Percentiles rank a stretch among this genome's conserved stretches.
phyloP scores from a whole-genome alignment of 192 early-diverging fungal species.

The Linnemannia schmuckeri region DNA sequence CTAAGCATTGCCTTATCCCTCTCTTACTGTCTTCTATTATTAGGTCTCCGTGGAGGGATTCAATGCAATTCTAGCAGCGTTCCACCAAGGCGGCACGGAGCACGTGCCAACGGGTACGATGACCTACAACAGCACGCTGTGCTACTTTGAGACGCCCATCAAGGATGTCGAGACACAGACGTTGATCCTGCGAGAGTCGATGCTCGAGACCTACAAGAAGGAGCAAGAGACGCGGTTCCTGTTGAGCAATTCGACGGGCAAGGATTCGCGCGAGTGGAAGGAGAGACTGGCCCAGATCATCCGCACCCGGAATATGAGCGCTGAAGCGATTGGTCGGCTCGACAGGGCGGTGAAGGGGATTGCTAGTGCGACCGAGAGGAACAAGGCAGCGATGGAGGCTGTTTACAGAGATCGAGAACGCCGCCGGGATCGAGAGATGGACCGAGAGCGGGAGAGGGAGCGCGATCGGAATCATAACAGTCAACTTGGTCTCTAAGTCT shows the following conservation, averaged over 20 bases:
- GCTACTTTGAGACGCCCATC: conserved; percentile 47
- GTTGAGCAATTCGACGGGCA: conserved; percentile 56
- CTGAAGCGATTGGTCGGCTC: conserved; percentile 37
- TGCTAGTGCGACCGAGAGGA: conserved; percentile 26
- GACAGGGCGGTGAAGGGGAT: conserved; percentile 49
- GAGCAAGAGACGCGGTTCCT: conserved; percentile 61
- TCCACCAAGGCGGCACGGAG: conserved; percentile 54
- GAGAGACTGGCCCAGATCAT: conserved; percentile 49
- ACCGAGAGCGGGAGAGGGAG: conserved; percentile 36
- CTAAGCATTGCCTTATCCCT: neutral
- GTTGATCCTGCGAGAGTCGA: conserved; percentile 34
- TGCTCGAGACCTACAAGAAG: conserved; percentile 53
- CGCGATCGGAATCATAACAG: conserved; percentile 17
- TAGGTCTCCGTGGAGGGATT: conserved; percentile 64
- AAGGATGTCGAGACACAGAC: conserved; percentile 57
- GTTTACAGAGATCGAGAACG: conserved; percentile 45
- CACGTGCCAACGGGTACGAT: conserved; percentile 41
- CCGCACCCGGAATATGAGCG: conserved; percentile 40
- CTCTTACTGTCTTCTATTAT: neutral
- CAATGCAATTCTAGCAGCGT: conserved; percentile 49
- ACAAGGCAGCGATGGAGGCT: conserved; percentile 49
- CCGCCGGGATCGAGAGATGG: conserved; percentile 36
- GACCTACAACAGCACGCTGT: conserved; percentile 49
- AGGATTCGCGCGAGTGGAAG: conserved; percentile 50
- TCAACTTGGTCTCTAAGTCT: neutral